Evolutionary conservation across 495 filamentous ascomycete genomes (phyloP).

Genomic region (Platismatia glauca): DNA sequence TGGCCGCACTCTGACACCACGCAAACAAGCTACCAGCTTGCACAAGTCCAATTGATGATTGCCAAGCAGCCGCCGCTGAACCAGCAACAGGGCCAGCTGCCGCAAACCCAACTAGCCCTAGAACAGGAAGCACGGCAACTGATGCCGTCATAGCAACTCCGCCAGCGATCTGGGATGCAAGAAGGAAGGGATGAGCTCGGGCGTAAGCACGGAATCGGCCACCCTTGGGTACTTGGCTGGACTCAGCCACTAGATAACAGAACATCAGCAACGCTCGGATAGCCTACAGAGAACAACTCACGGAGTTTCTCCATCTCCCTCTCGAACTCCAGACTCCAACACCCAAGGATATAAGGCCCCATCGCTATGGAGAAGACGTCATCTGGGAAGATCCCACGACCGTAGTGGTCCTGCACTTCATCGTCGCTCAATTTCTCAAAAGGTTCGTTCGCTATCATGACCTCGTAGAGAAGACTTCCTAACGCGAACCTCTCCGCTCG

Average conservation of each 20-base stretch:
- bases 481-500: slow-evolving; percentile 15
- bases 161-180: background rate
- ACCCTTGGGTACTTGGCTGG: background rate
- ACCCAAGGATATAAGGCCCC: slow-evolving; percentile 5
- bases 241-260: background rate
- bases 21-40: background rate
- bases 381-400: slow-evolving; percentile 14
- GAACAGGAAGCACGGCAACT: background rate
- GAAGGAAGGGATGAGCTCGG: background rate
- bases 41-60: slow-evolving; percentile 19
- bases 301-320: background rate
- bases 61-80: slow-evolving; percentile 12
- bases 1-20: background rate
- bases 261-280: background rate
- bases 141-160: background rate
- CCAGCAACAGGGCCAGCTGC: slow-evolving; percentile 11
- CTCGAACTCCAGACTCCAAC: slow-evolving; percentile 17
- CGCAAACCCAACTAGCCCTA: background rate
- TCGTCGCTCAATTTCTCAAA: slow-evolving; percentile 3
- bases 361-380: slow-evolving; percentile 10
- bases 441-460: slow-evolving; percentile 13
- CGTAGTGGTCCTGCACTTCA: background rate
- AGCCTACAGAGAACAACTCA: background rate
- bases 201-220: background rate
- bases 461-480: slow-evolving; percentile 18